phyloP scores from a whole-genome alignment of 371 early-diverging fungal genomes.

The Parasitella parasitica region DNA sequence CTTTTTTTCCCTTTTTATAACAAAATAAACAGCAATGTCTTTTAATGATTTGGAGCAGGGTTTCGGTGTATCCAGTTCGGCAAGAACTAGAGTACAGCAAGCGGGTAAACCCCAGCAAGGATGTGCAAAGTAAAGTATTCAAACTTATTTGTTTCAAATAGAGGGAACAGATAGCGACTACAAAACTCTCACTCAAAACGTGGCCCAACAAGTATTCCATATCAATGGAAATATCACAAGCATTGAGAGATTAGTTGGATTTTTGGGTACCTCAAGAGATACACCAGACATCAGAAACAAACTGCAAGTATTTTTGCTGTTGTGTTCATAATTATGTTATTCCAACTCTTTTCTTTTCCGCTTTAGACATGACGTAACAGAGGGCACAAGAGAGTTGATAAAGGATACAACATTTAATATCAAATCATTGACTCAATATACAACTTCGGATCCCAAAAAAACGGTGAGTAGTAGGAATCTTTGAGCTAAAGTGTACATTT shows the following conservation, averaged over 20 bases:
- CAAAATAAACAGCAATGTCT: constrained; percentile 31
- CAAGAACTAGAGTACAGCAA: constrained; percentile 20
- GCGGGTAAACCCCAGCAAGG: constrained; percentile 9
- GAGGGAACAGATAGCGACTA: constrained; percentile 58
- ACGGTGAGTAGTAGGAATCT: constrained; percentile 22
- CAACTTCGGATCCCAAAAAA: constrained; percentile 25
- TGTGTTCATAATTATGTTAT: neutral
- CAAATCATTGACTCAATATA: constrained; percentile 61
- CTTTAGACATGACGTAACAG: constrained; percentile 76
- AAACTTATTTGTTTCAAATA: neutral
- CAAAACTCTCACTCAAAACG: constrained; percentile 50
- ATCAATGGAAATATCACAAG: constrained; percentile 79
- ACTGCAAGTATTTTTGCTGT: constrained; percentile 62
- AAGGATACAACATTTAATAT: constrained; percentile 77
- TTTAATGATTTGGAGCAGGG: constrained; percentile 62
- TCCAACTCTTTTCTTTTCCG: neutral
- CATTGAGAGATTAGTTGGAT: constrained; percentile 77
- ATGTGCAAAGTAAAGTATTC: neutral
- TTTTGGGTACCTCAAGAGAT: constrained; percentile 79
- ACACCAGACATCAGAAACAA: constrained; percentile 72
- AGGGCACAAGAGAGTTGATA: constrained; percentile 79
- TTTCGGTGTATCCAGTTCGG: constrained; percentile 23
- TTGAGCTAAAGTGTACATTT: neutral
- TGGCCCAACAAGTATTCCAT: constrained; percentile 76
- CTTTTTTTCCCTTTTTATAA: neutral